Conservation (phyloP, 805 yeast genomes). For the Saturnispora ahearnii region DNA sequence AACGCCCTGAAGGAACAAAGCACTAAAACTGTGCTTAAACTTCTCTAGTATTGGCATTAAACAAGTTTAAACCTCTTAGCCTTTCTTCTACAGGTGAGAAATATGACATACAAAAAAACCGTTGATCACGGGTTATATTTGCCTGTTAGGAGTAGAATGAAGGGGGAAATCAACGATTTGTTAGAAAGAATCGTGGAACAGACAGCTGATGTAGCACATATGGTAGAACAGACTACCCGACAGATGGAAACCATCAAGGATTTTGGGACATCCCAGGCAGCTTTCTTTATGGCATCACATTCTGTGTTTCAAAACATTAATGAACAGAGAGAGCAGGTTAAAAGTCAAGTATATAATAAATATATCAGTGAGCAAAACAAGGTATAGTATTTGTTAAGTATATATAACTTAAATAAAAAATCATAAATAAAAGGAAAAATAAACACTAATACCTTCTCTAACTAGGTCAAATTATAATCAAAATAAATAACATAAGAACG, state of each 20-base stretch:
- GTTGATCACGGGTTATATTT: not conserved
- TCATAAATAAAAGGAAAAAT: constrained; percentile 6
- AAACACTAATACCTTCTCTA: not conserved
- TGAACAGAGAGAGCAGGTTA: constrained; percentile 19
- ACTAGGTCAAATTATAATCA: not conserved
- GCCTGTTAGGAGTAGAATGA: not conserved
- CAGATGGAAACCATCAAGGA: constrained; percentile 22
- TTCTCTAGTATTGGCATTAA: not conserved
- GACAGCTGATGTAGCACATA: constrained; percentile 16
- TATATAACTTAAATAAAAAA: constrained; percentile 5
- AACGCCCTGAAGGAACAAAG: not conserved
- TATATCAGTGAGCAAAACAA: not conserved
- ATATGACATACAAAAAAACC: not conserved
- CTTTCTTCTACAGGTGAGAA: not conserved
- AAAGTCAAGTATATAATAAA: not conserved
- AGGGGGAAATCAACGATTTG: constrained; percentile 11
- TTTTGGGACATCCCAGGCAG: constrained; percentile 23
- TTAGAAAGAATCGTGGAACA: constrained; percentile 18
- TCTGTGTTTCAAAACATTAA: constrained; percentile 23
- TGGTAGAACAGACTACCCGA: constrained; percentile 17
- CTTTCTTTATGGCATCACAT: constrained; percentile 26
- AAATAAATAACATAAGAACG: not conserved
- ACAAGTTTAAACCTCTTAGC: not conserved
- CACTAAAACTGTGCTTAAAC: not conserved
- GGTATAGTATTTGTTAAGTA: not conserved